Base-by-base conservation (phyloP, 148 eudicot species). In the Simmondsia chinensis region DNA sequence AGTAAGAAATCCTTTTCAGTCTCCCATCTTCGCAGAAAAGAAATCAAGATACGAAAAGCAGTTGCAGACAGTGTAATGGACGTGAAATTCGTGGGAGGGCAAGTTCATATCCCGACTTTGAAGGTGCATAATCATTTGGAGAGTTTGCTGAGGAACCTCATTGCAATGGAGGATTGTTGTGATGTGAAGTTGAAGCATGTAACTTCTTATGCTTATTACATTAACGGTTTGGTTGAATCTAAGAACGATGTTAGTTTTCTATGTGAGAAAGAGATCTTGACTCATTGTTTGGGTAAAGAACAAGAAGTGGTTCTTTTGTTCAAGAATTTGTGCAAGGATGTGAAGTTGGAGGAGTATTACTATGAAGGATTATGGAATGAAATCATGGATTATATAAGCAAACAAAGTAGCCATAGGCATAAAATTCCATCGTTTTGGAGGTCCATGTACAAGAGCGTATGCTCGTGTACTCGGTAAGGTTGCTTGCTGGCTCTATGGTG, bases 121-220 rank as follows among this genome's bases (percentile, higher is more conserved):
- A 43, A 44, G 20, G 25, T 71, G n/a, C 65, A 79, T 13, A 26
- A 19, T 9, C 48, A 75, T 20, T 68, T 70, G 19, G 74, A 72
- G 50, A 37, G 38, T 20, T 11, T 72, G 28, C 54, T 79, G n/a
- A 56, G 79, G 30, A 79, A 77, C 56, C 36, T 77, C 18, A 43
- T 77, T 3, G 78, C 79, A 21, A 35, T 69, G 62, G 83, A 77
- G 46, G 57, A 52, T 14, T 72, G 69, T 47, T 33, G 46, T 36
- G 1, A 14, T 12, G 53, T 32, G 6, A 50, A 45, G 10, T 10
- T 68, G 15, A 79, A 75, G 52, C 44, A 59, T 22, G 54, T 79
- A 14, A 66, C 79, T 5, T 72, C 87, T 20, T 79, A 79, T 21
- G 69, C 47, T 11, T 45, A 28, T 28, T 15, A 71, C 6, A 56